Evolutionary conservation across 2,329 filamentous ascomycete genomes (phyloP), one percentile per base, ranked within the genome.

Genomic region (Aspergillus pseudonomiae): DNA sequence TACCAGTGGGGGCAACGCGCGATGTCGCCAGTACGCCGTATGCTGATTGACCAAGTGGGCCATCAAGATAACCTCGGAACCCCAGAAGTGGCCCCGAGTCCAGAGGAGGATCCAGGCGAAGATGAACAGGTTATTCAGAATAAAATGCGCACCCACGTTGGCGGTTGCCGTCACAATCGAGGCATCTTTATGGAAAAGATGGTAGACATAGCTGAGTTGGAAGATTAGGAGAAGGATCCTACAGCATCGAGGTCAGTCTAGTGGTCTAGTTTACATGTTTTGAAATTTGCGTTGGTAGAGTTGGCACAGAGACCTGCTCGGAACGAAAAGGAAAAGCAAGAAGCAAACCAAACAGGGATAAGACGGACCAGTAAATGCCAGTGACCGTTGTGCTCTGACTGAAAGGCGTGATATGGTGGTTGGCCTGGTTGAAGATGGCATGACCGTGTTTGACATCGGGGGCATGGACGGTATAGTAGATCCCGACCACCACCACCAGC

Each of bases 101-200:
- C 94, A 96, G 65, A 96, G 87, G 82, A 94, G 88, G 71, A 96
- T 86, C 77, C 93, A 96, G 70, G 86, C 88, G 69, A 94, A 91
- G 77, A 93, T 87, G 64, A 96, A 85, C 48, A 97, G 81, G 78
- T 96, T 97, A 84, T 93, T 91, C 71, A 91, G 75, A 76, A 96
- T 93, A 79, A 94, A 96, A 82, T 96, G 92, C 70, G 87, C 86
- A 65, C 91, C 93, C 16, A 96, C 89, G 68, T 91, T 89, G 68
- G 90, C 90, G 26, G 93, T 91, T 19, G 88, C 85, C 64, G 87
- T 86, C 67, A 92, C 86, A 59, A 86, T 83, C 32, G 86, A 85
- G 53, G 83, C 74, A 69, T 90, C 86, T 68, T 83, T 82, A 54
- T 88, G 89, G 83, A 93, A 96, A 68, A 97, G 87, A 71, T 92